Base-by-base conservation (phyloP, 129 eudicot genomes). In the Lactuca saligna region DNA sequence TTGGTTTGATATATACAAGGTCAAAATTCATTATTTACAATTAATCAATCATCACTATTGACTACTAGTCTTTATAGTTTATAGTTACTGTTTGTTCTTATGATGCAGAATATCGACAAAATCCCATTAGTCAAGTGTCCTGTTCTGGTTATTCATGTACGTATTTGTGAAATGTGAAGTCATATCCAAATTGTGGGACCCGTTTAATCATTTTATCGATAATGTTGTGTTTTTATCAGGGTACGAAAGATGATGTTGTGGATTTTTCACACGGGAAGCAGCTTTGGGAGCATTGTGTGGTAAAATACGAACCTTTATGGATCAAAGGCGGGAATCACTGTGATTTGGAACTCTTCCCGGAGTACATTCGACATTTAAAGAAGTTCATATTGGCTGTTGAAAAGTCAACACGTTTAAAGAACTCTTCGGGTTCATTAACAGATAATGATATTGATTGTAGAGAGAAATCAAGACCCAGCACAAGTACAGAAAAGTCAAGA, bases 1-100 rank as follows among this genome's bases (percentile, higher is more conserved):
- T 55, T 94, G 99, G 99, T 94, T 94, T 72, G 99, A 94, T 83
- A 94, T 94, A 54, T 94, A 87, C 74, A 94, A 94, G 99, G 99
- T 94, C 53, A 12, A 3, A 1, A 8, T 7, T 61, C 54, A 61
- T 17, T 4, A 7, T 50, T 59, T 50, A 35, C 49, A 34, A 20
- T 58, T 48, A 8, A 13, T 25, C 29, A 20, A 39, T 4, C 13
- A 53, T 41, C 38, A 10, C 44, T 54, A 25, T 74, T 69, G 2
- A 4, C 49, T 42, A 42, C 12, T 46, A 57, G 15, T 33, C 42
- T 6, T 7, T 55, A 39, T 41, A 31, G 32, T 6, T 7, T 55
- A 39, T 41, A 31, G 32, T 53, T 17, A 49, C 12, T 8, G 13
- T 39, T 3, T 15, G 44, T 80, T 65, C 46, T 41, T 49, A 20